Conservation (phyloP, 495 filamentous ascomycete species). For the Xylaria palmicola region DNA sequence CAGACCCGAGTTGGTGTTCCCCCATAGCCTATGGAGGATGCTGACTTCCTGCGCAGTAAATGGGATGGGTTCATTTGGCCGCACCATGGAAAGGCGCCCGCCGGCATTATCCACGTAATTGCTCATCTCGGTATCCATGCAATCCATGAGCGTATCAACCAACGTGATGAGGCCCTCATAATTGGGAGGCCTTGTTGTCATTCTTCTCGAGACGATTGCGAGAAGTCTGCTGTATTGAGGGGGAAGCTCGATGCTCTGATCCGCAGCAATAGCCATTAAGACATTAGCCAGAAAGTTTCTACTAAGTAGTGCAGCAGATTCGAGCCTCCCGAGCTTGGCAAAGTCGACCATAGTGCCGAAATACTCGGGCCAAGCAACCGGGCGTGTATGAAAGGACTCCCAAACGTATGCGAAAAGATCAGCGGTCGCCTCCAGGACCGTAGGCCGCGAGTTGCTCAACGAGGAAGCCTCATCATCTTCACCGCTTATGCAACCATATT, state of each 20-base stretch:
- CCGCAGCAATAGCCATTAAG: slow-evolving; percentile 63
- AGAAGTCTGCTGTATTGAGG: slow-evolving; percentile 44
- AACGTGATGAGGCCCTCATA: slow-evolving; percentile 55
- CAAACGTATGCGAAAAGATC: slow-evolving; percentile 57
- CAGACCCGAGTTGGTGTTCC: slow-evolving; percentile 35
- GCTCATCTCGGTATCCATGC: slow-evolving; percentile 49
- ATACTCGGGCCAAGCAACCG: slow-evolving; percentile 77
- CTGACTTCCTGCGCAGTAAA: slow-evolving; percentile 42
- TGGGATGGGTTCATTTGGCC: slow-evolving; percentile 30
- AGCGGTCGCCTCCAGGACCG: slow-evolving; percentile 16
- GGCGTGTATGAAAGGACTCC: slow-evolving; percentile 49
- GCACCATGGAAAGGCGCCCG: slow-evolving; percentile 25
- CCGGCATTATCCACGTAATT: slow-evolving; percentile 41
- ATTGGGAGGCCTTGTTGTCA: slow-evolving; percentile 50
- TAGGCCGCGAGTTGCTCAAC: not conserved
- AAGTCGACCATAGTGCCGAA: slow-evolving; percentile 67
- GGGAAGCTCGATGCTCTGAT: slow-evolving; percentile 44
- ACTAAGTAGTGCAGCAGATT: slow-evolving; percentile 55
- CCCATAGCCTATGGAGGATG: slow-evolving; percentile 44
- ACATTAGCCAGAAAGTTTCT: slow-evolving; percentile 55
- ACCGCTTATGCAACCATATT: slow-evolving; percentile 38
- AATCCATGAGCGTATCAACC: slow-evolving; percentile 49
- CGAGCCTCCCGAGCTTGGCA: slow-evolving; percentile 53
- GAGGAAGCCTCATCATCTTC: slow-evolving; percentile 21
- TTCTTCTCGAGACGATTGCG: slow-evolving; percentile 45